Evolutionary conservation across 805 yeast species (phyloP).

Genomic region (Barnettozyma vustinii): DNA sequence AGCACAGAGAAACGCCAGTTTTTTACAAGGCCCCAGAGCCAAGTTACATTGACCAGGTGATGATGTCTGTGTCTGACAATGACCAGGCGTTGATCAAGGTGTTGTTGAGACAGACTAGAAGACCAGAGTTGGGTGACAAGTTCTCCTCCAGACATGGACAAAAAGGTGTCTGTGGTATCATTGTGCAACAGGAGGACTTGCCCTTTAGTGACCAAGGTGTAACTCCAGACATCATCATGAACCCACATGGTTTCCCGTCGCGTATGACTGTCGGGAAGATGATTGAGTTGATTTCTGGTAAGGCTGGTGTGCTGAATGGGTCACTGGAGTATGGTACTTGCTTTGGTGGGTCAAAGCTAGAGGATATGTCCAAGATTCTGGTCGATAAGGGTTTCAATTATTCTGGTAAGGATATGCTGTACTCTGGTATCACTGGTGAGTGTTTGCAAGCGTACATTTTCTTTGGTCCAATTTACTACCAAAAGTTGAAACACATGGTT

Average conservation of each 20-base stretch:
- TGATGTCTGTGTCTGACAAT: conserved; percentile 93
- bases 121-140: conserved; percentile 97
- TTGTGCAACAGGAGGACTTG: conserved; percentile 93
- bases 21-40: conserved; percentile 94
- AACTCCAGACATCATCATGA: conserved; percentile 94
- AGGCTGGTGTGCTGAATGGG: conserved; percentile 95
- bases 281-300: conserved; percentile 94
- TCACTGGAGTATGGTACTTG: conserved; percentile 93
- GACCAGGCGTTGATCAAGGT: conserved; percentile 95
- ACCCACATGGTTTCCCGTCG: conserved; percentile 99
- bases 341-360: conserved; percentile 95
- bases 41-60: conserved; percentile 91
- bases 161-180: conserved; percentile 98
- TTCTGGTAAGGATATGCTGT: conserved; percentile 96
- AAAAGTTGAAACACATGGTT: conserved; percentile 98
- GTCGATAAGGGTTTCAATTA: conserved; percentile 90
- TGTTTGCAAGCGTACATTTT: conserved; percentile 95
- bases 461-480: conserved; percentile 98
- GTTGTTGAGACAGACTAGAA: conserved; percentile 85
- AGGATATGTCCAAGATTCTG: conserved; percentile 87
- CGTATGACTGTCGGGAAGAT: conserved; percentile 99
- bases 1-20: conserved; percentile 88
- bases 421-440: conserved; percentile 96
- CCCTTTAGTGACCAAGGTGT: conserved; percentile 94
- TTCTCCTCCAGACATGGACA: conserved; percentile 98